phyloP scores from a whole-genome alignment of 83 land plant species.

The Picea engelmannii region DNA sequence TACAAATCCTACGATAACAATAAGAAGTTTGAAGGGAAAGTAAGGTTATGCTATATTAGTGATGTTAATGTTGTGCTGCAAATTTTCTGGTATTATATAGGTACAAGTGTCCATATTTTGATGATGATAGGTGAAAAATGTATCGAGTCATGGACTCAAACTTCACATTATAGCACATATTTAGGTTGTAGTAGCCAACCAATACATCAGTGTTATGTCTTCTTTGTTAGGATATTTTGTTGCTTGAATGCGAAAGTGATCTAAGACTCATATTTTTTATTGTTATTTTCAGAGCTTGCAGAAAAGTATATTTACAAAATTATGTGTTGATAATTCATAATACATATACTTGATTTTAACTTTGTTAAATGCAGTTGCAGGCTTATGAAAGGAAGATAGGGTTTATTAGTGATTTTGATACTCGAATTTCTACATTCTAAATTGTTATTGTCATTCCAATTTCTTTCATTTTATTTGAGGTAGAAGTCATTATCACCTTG shows the following conservation, averaged over 20 bases:
- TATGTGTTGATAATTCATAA: constrained; percentile 24
- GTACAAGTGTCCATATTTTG: too few relatives aligned
- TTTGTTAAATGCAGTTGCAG: neutral
- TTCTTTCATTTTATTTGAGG: neutral
- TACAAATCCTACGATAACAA: too few relatives aligned
- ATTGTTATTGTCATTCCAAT: too few relatives aligned
- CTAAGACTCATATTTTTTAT: too few relatives aligned
- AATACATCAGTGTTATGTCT: neutral
- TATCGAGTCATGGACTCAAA: too few relatives aligned
- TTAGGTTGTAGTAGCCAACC: neutral
- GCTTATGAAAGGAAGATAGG: neutral
- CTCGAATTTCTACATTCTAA: neutral
- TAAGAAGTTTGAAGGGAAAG: too few relatives aligned
- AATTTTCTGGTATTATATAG: too few relatives aligned
- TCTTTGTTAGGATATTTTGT: neutral
- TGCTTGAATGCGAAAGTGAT: neutral
- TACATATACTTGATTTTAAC: neutral
- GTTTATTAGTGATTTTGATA: neutral
- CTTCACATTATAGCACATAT: neutral
- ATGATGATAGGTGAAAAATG: too few relatives aligned
- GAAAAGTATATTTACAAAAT: neutral
- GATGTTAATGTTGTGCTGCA: too few relatives aligned
- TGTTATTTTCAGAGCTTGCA: too few relatives aligned
- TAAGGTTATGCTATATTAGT: too few relatives aligned
- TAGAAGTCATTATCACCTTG: neutral